Conservation (phyloP, 768 basidiomycete genomes). For the Boletus fagicola region DNA sequence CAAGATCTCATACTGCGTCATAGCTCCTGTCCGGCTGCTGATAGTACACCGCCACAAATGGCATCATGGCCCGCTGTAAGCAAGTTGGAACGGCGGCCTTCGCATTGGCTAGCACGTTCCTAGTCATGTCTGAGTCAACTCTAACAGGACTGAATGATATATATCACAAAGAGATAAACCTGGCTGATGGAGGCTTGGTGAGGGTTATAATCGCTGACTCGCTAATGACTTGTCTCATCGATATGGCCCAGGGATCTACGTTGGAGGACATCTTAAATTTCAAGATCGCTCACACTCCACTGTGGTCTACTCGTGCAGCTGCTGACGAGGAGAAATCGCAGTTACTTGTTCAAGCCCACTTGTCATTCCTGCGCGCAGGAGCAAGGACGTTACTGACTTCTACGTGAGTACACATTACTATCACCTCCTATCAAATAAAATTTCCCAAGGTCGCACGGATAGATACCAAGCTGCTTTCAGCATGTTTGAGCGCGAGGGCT, state of each 20-base stretch:
- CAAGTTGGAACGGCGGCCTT: not conserved
- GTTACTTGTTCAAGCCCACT: slow-evolving; percentile 54
- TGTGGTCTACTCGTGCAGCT: slow-evolving; percentile 73
- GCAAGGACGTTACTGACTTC: slow-evolving; percentile 64
- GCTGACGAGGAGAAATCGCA: slow-evolving; percentile 46
- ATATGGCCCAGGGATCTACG: slow-evolving; percentile 53
- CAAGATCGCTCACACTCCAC: slow-evolving; percentile 49
- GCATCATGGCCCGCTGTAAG: not conserved
- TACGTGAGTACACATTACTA: slow-evolving; percentile 44
- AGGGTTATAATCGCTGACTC: slow-evolving; percentile 2
- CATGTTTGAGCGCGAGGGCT: slow-evolving; percentile 54
- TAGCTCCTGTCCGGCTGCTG: too few relatives aligned
- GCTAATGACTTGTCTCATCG: not conserved
- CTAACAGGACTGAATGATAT: slow-evolving; percentile 3
- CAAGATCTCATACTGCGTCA: too few relatives aligned
- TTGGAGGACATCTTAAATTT: slow-evolving; percentile 51
- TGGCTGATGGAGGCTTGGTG: slow-evolving; percentile 37
- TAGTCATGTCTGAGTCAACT: not conserved
- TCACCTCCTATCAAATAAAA: not conserved
- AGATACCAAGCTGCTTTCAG: slow-evolving; percentile 68
- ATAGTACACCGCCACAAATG: slow-evolving; percentile 2
- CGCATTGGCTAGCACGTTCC: not conserved
- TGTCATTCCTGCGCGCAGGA: slow-evolving; percentile 62
- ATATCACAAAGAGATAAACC: slow-evolving; percentile 15
- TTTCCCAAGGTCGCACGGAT: not conserved